Evolutionary conservation across 805 yeast species (phyloP), one percentile per base, ranked within the genome.

Genomic region (Ogataea pilisensis): DNA sequence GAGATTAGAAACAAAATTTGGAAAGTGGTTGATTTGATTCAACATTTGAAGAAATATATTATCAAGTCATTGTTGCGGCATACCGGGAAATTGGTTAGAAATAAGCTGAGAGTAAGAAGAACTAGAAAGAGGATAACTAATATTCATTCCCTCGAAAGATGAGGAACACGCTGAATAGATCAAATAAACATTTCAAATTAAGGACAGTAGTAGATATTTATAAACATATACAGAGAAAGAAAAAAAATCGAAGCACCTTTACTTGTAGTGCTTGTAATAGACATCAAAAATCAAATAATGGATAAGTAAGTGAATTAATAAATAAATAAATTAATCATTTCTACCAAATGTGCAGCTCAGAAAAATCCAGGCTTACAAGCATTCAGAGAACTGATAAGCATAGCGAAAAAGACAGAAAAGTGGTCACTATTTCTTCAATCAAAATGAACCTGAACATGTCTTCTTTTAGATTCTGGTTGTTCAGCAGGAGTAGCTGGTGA

Each of bases 51-150:
- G 57, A 82, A 78, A 54, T 80, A 78, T 28, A 53, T 82, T n/a
- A 62, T 80, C 29, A 79, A 73, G 54, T 68, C 80, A 1, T 60
- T 83, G 17, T 50, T 83, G 39, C 69, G 68, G 34, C 88, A 84
- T 51, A 73, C 90, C 0, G 96, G 95, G 3, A 78, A 82, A 43
- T 75, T 91, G 37, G 57, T 90, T 27, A 80, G 84, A n/a, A 87
- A 87, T 57, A 88, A 86, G 59, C 62, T 90, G 17, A 49, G 44
- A 34, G 41, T 50, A 12, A 41, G 49, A 32, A 46, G 37, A 35
- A 39, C 41, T 31, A 44, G 44, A 19, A 45, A 42, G 39, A 35
- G 51, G 17, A 12, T 44, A 8, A 40, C 40, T 27, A 38, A 37
- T 14, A 29, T n/a, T 31, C 29, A 4, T 24, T 24, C 4, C 22